Evolutionary conservation across 2,329 filamentous ascomycete species (phyloP).

Genomic region (Dactylonectria macrodidyma): DNA sequence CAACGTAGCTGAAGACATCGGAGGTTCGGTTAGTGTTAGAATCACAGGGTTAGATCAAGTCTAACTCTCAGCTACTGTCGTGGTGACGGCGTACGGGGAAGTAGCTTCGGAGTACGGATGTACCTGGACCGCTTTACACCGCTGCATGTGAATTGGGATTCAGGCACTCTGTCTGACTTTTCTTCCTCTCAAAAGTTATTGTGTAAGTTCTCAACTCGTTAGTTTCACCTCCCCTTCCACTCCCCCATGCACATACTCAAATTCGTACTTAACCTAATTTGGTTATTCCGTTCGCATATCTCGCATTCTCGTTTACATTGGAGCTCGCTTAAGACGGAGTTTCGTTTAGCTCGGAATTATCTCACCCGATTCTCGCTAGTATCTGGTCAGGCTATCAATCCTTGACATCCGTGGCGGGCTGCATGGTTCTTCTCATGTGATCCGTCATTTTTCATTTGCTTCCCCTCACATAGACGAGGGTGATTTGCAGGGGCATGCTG

Average conservation of each 20-base stretch:
- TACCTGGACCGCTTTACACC: background rate
- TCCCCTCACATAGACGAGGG: background rate
- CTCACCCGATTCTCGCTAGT: background rate
- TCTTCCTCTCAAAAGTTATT: background rate
- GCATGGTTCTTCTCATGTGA: background rate
- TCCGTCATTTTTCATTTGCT: background rate
- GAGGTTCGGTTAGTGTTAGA: background rate
- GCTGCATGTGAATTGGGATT: background rate
- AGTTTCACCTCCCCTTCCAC: background rate
- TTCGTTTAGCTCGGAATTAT: slow-evolving; percentile 1
- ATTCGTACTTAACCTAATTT: background rate
- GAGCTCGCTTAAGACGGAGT: background rate
- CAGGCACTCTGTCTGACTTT: background rate
- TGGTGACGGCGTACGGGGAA: background rate
- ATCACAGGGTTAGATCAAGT: background rate
- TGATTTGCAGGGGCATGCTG: background rate
- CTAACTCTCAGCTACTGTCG: background rate
- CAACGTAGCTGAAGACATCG: background rate
- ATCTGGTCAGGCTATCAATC: background rate
- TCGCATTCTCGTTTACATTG: background rate
- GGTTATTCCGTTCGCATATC: slow-evolving; percentile 1
- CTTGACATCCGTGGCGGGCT: background rate
- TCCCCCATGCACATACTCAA: background rate
- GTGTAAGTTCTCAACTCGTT: background rate
- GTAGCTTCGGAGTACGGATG: background rate